These are phyloP conservation scores for Tylopilus balloui DNA, from an alignment of 768 basidiomycete genomes.

Conservation along the genomic window DNA sequence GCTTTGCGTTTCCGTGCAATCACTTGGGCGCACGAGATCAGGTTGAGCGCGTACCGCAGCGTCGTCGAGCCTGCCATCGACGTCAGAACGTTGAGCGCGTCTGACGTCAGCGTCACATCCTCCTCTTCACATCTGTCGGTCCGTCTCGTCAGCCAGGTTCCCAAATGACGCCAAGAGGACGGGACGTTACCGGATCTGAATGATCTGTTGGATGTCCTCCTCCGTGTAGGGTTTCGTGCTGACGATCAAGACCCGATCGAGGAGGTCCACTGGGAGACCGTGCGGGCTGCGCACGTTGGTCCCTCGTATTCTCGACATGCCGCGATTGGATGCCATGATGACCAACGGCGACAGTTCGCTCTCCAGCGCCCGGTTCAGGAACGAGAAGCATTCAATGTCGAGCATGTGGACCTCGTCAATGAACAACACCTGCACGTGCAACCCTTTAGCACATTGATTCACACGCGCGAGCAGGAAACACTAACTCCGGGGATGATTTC, in stretches of 20 bases:
- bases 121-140: slow-evolving; percentile 83
- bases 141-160: not conserved
- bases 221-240: slow-evolving; percentile 82
- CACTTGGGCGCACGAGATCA: slow-evolving; percentile 90
- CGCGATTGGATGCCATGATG: slow-evolving; percentile 97
- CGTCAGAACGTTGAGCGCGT: slow-evolving; percentile 76
- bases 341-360: slow-evolving; percentile 91
- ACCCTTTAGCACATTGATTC: not conserved
- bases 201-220: slow-evolving; percentile 86
- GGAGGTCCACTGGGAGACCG: slow-evolving; percentile 88
- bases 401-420: slow-evolving; percentile 99
- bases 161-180: not conserved
- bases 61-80: slow-evolving; percentile 88
- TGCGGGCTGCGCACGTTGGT: slow-evolving; percentile 94
- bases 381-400: slow-evolving; percentile 99
- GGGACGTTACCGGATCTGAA: slow-evolving; percentile 70
- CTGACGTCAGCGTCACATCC: slow-evolving; percentile 76
- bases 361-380: slow-evolving; percentile 94
- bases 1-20: slow-evolving; percentile 80
- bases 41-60: slow-evolving; percentile 87
- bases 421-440: slow-evolving; percentile 71
- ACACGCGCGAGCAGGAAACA: slow-evolving; percentile 10
- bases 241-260: slow-evolving; percentile 95
- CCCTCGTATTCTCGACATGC: slow-evolving; percentile 90
- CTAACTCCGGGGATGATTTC: slow-evolving; percentile 93